Percentiles rank a stretch among this genome's conserved stretches.
Conservation (phyloP, 805 yeast species). For the Kazachstania kunashirensis region DNA sequence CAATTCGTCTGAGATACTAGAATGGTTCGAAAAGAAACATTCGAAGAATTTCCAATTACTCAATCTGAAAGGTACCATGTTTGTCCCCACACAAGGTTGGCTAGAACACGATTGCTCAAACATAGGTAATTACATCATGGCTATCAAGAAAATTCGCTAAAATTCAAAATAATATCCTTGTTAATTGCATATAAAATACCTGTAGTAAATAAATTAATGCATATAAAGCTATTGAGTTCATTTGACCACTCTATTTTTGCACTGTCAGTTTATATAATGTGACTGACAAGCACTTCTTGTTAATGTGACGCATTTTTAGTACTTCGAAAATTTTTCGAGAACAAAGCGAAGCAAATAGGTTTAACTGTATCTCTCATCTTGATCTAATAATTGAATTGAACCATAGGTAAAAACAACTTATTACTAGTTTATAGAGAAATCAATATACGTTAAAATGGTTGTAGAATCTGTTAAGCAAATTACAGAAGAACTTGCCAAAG, state of each 20-base stretch:
- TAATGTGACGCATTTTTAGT: too few species aligned
- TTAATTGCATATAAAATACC: background rate
- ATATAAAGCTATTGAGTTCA: too few species aligned
- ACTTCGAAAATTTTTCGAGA: too few species aligned
- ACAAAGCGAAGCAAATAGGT: too few species aligned
- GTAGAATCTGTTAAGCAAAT: constrained; percentile 11
- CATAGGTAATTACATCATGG: constrained; percentile 85
- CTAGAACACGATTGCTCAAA: constrained; percentile 46
- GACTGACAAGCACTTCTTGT: too few species aligned
- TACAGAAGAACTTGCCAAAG: constrained; percentile 13
- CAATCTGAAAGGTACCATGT: constrained; percentile 67
- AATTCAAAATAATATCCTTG: background rate
- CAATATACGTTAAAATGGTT: constrained; percentile 1
- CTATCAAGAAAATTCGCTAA: constrained; percentile 42
- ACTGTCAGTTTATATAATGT: too few species aligned
- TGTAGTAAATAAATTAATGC: background rate
- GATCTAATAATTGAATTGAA: too few species aligned
- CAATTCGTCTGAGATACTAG: constrained; percentile 57
- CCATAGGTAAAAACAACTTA: too few species aligned
- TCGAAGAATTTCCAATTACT: constrained; percentile 45
- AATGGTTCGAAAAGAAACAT: constrained; percentile 46
- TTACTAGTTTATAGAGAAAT: too few species aligned
- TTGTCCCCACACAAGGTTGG: constrained; percentile 84
- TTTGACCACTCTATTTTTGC: too few species aligned
- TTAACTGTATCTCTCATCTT: too few species aligned